Conservation (phyloP, 2,329 filamentous ascomycete genomes). For the Fusarium sp. region DNA sequence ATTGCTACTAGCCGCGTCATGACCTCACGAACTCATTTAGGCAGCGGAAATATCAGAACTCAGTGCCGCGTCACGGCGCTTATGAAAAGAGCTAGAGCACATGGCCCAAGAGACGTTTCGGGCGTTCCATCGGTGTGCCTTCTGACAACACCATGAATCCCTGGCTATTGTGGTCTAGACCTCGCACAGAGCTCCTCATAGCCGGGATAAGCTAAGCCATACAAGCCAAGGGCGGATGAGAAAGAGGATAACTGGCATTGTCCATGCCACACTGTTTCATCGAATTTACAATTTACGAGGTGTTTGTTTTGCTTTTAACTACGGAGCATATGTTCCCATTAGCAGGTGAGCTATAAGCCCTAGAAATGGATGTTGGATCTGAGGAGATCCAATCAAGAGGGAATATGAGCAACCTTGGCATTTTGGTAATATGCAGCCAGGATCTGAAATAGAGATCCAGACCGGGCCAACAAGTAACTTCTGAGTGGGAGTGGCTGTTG, state of each 20-base stretch:
- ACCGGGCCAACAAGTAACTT: constrained; percentile 18
- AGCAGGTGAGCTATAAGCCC: constrained; percentile 15
- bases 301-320: constrained; percentile 8
- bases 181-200: constrained; percentile 10
- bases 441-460: constrained; percentile 40
- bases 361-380: neutral
- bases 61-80: constrained; percentile 17
- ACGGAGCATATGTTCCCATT: constrained; percentile 20
- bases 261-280: constrained; percentile 10
- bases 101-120: constrained; percentile 2
- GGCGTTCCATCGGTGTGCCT: constrained; percentile 8
- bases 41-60: neutral
- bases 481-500: neutral
- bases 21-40: constrained; percentile 7
- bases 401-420: constrained; percentile 28
- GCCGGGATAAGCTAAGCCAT: constrained; percentile 19
- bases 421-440: constrained; percentile 31
- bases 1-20: constrained; percentile 27
- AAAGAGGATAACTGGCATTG: constrained; percentile 4
- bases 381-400: constrained; percentile 19
- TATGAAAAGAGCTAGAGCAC: constrained; percentile 10
- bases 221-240: constrained; percentile 18
- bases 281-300: neutral
- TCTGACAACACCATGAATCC: constrained; percentile 14
- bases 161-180: constrained; percentile 29